Evolutionary conservation across 2,329 filamentous ascomycete species (phyloP), one percentile per base, ranked within the genome.

Genomic region (Elsinoe necatrix): DNA sequence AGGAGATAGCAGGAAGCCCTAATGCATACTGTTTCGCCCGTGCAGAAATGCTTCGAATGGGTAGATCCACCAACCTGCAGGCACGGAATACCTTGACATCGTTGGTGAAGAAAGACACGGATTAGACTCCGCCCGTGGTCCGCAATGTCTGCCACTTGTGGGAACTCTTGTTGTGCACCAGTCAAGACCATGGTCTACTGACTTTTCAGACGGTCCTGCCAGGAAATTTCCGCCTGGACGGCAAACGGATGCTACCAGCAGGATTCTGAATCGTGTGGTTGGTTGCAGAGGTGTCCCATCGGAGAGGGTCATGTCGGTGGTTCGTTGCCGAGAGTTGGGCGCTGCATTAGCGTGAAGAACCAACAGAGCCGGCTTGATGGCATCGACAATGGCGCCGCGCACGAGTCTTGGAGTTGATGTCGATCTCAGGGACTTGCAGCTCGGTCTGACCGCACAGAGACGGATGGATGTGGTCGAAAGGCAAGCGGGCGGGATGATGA

Each of bases 311-410:
- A 52, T 52, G 34, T 52, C 48, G 34, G 48, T 52, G 48, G 48
- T 52, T 37, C 31, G 48, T 29, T 52, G 48, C 48, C 48, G 29
- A 52, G 48, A 52, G 29, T 23, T 52, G 48, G 48, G 34, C 48
- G 48, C 48, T 39, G 48, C 48, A 52, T 52, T 39, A 52, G 48
- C 48, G 48, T 34, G 11, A 8, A 34, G 16, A n/a, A 52, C 48
- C 48, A 52, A 52, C 48, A 52, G 9, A 25, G 48, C 29, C 48
- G 48, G n/a, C 34, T 27, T 14, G 5, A 25, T 21, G 4, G 20
- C 31, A 52, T 37, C 48, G 31, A 52, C 31, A 31, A 52, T 31
- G 48, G 48, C 31, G 29, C 12, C 14, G 31, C 48, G 31, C 14
- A 52, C 48, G 48, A 29, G 48, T 52, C 48, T 52, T 52, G 48